These are phyloP conservation scores for Naegleria fowleri DNA, from an alignment of 208 protist species.

Conservation along the genomic window DNA sequence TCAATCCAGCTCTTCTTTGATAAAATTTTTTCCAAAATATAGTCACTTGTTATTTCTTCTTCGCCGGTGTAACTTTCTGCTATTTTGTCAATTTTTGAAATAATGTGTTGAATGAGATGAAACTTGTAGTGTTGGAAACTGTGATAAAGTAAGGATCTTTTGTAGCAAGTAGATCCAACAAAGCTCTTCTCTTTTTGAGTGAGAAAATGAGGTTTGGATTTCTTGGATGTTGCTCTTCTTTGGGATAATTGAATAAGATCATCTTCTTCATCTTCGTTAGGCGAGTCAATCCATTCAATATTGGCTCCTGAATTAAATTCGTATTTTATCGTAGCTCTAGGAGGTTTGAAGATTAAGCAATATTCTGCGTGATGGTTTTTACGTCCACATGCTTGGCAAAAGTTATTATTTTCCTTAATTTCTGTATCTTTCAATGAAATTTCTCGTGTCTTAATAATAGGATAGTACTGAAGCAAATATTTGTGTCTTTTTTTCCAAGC, in stretches of 20 bases:
- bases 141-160: background rate
- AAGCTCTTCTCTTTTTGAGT: background rate
- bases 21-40: background rate
- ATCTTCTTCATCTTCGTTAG: background rate
- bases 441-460: background rate
- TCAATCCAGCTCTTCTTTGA: background rate
- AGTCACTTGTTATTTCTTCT: background rate
- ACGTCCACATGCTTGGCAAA: background rate
- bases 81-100: background rate
- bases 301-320: background rate
- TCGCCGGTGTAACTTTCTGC: background rate
- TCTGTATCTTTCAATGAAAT: background rate
- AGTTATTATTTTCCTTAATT: background rate
- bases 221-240: background rate
- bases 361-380: background rate
- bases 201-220: background rate
- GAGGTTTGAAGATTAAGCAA: background rate
- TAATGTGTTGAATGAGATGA: background rate
- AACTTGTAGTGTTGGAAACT: background rate
- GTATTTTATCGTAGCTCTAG: background rate
- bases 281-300: background rate
- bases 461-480: background rate
- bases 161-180: background rate
- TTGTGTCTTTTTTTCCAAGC: background rate
- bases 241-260: background rate